Evolutionary conservation across 208 protist species (phyloP), one percentile per base, ranked within the genome.

Genomic region (Acanthamoeba castellanii): DNA sequence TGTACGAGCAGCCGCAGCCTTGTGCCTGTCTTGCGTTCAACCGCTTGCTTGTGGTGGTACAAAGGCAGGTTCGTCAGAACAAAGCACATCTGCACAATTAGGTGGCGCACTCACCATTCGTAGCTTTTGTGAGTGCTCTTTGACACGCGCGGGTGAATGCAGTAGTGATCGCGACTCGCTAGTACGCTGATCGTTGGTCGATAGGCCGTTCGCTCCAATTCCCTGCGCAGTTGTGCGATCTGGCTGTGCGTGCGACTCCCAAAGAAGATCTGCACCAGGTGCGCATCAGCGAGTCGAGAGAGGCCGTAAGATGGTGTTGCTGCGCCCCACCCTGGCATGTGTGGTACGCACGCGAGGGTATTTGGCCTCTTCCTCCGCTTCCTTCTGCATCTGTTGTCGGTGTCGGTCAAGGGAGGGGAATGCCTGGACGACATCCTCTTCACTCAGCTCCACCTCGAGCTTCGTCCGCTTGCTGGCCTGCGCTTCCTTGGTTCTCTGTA

Each of bases 221-320:
- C 99, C 1, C 96, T 94, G 20, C 99, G 96, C 1, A 98, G 97
- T 95, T 99, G 99, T 52, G 97, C 95, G 32, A 99, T 96, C 97
- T 99, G 99, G n/a, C 98, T 97, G 96, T 99, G 99, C 20, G 99
- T 99, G 78, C 99, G 97, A 2, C 98, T 99, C 13, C 97, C 96
- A 97, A 99, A 99, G 87, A 99, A 99, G 70, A 99, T 97, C 16
- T 47, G 72, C 47, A 95, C 94, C 27, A 57, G 16, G 72, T 22
- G 32, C 30, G 72, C 20, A 13, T 81, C 16, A 22, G 8, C 11
- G 72, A 1, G 72, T 55, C 18, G 11, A 30, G 16, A 70, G 66
- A 37, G 64, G 30, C 66, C 30, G n/a, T 27, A 72, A 37, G 66
- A 72, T n/a, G 66, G 25, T n/a, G 61, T 11, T n/a, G 61, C 30